phyloP scores from a whole-genome alignment of 2,329 filamentous ascomycete species.

The Tolypocladium guangdongense region DNA sequence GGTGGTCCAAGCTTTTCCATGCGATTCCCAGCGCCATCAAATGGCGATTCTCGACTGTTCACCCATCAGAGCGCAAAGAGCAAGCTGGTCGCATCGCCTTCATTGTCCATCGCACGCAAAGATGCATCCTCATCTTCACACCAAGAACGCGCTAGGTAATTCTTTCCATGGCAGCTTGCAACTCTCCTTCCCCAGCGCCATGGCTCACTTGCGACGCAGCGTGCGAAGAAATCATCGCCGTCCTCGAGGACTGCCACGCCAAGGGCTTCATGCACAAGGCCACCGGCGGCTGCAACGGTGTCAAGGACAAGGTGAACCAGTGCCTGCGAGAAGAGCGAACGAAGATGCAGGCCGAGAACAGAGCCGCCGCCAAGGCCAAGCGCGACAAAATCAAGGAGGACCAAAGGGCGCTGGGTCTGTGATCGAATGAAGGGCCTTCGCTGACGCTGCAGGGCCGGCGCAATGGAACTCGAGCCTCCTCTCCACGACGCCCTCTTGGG shows the following conservation, averaged over 20 bases:
- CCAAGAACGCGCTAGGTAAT: constrained; percentile 78
- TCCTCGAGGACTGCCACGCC: constrained; percentile 91
- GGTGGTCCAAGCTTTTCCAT: constrained; percentile 19
- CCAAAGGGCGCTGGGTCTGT: constrained; percentile 45
- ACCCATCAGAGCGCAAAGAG: neutral
- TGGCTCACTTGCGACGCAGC: constrained; percentile 41
- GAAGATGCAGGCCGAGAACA: constrained; percentile 68
- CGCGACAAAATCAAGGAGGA: constrained; percentile 59
- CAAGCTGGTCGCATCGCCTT: neutral
- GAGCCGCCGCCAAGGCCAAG: constrained; percentile 56
- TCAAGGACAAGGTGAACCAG: constrained; percentile 73
- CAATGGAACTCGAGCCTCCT: neutral
- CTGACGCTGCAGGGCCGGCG: neutral
- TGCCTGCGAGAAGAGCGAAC: constrained; percentile 74
- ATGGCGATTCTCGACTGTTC: neutral
- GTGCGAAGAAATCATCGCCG: constrained; percentile 88
- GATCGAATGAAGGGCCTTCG: constrained; percentile 1
- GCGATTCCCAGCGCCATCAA: constrained; percentile 2
- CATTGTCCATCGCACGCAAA: constrained; percentile 14
- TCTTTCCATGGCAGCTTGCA: neutral
- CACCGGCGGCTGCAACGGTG: constrained; percentile 77
- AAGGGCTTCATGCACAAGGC: constrained; percentile 88
- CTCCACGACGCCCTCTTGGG: constrained; percentile 1
- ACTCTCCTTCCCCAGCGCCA: neutral
- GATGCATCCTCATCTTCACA: constrained; percentile 98